These are phyloP conservation scores for Megacollybia marginata DNA, from an alignment of 768 basidiomycete species.

Conservation along the genomic window DNA sequence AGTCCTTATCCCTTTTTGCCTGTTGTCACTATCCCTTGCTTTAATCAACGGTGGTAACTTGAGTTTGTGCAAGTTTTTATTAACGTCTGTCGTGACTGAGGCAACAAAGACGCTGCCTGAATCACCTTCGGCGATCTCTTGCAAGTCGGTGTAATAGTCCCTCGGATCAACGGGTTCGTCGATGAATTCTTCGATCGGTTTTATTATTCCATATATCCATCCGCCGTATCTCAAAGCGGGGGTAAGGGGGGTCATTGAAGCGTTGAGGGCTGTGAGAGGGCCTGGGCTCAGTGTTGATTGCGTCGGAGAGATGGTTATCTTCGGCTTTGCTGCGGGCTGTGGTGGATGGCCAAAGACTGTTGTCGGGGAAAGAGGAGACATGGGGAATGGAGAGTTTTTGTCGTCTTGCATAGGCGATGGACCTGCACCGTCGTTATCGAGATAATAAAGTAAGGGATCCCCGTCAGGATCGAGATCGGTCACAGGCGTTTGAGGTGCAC, in stretches of 20 bases:
- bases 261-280: conserved; percentile 13
- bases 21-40: conserved; percentile 29
- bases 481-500: no score
- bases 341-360: no score
- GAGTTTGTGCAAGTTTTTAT: conserved; percentile 24
- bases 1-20: conserved; percentile 23
- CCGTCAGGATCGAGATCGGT: no score
- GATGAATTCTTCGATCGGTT: conserved; percentile 56
- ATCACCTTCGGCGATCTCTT: conserved; percentile 81
- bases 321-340: not conserved
- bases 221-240: conserved; percentile 45
- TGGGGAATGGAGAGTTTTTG: no score
- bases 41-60: conserved; percentile 31
- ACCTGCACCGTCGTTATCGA: no score
- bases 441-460: no score
- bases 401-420: no score
- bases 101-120: conserved; percentile 63
- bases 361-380: no score
- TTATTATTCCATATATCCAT: conserved; percentile 56
- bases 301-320: conserved; percentile 27
- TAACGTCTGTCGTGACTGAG: conserved; percentile 18
- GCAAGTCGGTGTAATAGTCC: conserved; percentile 56
- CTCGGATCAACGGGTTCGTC: conserved; percentile 55
- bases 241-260: conserved; percentile 14
- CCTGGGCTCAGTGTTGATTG: conserved; percentile 10